Conservation (phyloP, 2,329 filamentous ascomycete species). For the Aspergillus clavatus region DNA sequence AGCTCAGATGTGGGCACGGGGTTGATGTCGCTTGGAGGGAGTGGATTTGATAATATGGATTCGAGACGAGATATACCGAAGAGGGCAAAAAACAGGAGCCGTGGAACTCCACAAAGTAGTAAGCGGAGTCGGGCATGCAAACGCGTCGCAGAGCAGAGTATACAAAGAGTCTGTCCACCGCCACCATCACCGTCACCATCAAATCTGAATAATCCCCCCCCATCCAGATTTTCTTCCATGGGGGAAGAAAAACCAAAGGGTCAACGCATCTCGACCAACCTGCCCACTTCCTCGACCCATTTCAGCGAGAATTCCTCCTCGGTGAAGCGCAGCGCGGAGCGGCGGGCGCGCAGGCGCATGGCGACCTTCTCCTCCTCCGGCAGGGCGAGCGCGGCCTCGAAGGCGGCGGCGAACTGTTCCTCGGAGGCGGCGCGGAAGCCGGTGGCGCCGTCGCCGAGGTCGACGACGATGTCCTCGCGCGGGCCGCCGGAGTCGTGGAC, state of each 20-base stretch:
- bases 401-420: conserved; percentile 74
- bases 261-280: conserved; percentile 53
- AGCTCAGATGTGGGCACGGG: no score
- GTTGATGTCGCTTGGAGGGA: no score
- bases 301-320: conserved; percentile 76
- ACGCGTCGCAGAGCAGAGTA: neutral
- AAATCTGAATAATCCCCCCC: no score
- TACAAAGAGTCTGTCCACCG: neutral
- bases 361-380: conserved; percentile 58
- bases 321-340: conserved; percentile 77
- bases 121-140: no score
- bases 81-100: no score
- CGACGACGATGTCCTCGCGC: conserved; percentile 85
- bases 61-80: no score
- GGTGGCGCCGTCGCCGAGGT: conserved; percentile 70
- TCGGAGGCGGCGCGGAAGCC: conserved; percentile 81
- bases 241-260: no score
- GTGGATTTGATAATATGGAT: no score
- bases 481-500: conserved; percentile 92
- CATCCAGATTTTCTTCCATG: no score
- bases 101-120: no score
- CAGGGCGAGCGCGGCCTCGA: conserved; percentile 69
- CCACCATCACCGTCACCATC: no score
- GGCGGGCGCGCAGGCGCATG: conserved; percentile 69
- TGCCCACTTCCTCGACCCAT: conserved; percentile 72